A percentile compares a stretch with the other conserved stretches of the same genome.
phyloP scores from a whole-genome alignment of 805 yeast genomes.

The Wickerhamomyces bisporus region DNA sequence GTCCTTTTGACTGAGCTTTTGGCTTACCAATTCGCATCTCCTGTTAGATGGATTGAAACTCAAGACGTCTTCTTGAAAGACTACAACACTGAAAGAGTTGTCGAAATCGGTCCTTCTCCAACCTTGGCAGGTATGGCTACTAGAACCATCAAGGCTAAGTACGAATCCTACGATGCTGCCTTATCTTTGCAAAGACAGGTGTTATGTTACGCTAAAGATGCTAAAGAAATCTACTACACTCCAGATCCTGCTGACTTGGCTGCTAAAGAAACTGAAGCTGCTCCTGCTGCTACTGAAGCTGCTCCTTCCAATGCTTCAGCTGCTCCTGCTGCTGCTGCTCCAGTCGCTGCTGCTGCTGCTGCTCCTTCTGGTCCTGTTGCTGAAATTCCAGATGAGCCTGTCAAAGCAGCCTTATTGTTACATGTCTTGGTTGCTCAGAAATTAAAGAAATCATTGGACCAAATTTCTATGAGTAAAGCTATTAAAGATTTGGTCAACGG shows the following conservation, averaged over 20 bases:
- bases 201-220: conserved; percentile 91
- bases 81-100: conserved; percentile 93
- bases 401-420: conserved; percentile 72
- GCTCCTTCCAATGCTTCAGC: conserved; percentile 53
- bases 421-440: conserved; percentile 94
- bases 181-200: conserved; percentile 82
- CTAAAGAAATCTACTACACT: conserved; percentile 93
- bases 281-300: conserved; percentile 43
- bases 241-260: conserved; percentile 58
- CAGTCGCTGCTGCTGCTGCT: conserved; percentile 56
- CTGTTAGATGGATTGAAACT: conserved; percentile 99
- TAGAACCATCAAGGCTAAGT: conserved; percentile 87
- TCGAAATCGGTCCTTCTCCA: conserved; percentile 98
- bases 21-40: conserved; percentile 98
- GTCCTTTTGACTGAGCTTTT: conserved; percentile 88
- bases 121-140: conserved; percentile 98
- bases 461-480: conserved; percentile 84
- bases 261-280: conserved; percentile 23
- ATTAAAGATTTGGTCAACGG: conserved; percentile 98
- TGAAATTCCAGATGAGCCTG: conserved; percentile 84
- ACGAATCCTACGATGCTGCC: conserved; percentile 98
- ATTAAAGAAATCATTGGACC: conserved; percentile 84
- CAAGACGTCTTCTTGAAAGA: conserved; percentile 96
- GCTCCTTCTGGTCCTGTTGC: conserved; percentile 79
- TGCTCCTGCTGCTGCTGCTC: conserved; percentile 54